phyloP scores from a whole-genome alignment of 164 flowering plant species.

The Liquidambar formosana region DNA sequence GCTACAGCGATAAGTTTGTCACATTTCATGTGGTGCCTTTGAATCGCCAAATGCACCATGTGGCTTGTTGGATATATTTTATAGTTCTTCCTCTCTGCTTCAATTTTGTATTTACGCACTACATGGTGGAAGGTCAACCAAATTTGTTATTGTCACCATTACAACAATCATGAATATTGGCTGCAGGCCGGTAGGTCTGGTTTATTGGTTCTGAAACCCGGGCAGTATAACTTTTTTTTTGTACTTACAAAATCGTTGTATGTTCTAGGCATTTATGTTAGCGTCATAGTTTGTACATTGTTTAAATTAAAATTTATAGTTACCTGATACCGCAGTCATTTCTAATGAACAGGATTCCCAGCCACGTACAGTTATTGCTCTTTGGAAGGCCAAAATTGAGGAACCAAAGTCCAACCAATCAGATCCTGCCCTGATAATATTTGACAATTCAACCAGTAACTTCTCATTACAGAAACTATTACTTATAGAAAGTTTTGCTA shows the following conservation, averaged over 20 bases:
- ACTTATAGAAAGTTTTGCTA: not conserved
- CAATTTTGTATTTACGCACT: not conserved
- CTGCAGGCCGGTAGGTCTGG: not conserved
- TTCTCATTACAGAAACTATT: not conserved
- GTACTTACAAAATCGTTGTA: not conserved
- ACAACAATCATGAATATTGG: not conserved
- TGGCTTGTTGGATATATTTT: not conserved
- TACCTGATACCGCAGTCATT: not conserved
- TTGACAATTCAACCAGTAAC: slow-evolving; percentile 13
- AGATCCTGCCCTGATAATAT: slow-evolving; percentile 9
- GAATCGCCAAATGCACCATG: not conserved
- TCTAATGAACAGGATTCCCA: slow-evolving; percentile 11
- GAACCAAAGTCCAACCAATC: slow-evolving; percentile 13
- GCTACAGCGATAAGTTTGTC: too few relatives aligned
- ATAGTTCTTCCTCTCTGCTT: not conserved
- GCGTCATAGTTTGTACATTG: not conserved
- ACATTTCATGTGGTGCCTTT: not conserved
- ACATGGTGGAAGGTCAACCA: not conserved
- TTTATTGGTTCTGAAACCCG: not conserved
- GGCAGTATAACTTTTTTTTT: not conserved
- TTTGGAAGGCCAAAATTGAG: slow-evolving; percentile 11
- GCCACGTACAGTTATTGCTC: slow-evolving; percentile 12
- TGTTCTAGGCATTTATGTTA: not conserved
- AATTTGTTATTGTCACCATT: too few relatives aligned
- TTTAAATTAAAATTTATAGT: not conserved